Conservation (phyloP, 345 rosid species). For the Adansonia digitata region DNA sequence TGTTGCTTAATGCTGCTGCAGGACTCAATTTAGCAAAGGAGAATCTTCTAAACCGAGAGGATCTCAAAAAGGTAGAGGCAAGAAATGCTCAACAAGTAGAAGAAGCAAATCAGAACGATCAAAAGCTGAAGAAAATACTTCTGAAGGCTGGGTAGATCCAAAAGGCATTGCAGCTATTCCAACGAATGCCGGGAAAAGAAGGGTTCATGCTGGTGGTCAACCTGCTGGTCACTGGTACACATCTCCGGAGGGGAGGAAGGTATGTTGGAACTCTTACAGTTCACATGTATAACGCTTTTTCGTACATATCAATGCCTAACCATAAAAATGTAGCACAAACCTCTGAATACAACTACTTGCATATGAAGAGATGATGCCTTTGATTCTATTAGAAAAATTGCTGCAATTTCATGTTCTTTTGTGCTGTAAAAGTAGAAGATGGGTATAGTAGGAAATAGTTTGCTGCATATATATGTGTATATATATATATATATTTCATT, state of each 20-base stretch:
- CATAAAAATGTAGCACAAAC: background rate
- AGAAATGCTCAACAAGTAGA: slow-evolving; percentile 37
- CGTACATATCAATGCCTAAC: background rate
- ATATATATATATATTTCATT: background rate
- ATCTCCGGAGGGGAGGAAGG: slow-evolving; percentile 77
- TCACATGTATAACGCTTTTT: background rate
- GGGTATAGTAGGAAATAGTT: background rate
- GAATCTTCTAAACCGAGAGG: slow-evolving; percentile 41
- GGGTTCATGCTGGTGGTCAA: slow-evolving; percentile 58
- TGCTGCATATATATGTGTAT: too few relatives aligned
- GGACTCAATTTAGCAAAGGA: slow-evolving; percentile 68
- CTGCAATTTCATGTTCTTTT: background rate
- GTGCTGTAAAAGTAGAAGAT: background rate
- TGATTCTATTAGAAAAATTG: background rate
- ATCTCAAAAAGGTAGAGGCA: slow-evolving; percentile 20
- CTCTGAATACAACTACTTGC: background rate
- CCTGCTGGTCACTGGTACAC: slow-evolving; percentile 79
- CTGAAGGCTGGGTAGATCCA: slow-evolving; percentile 63
- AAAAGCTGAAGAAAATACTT: slow-evolving; percentile 22
- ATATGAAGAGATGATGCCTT: background rate
- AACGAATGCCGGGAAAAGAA: slow-evolving; percentile 75
- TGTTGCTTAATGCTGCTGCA: slow-evolving; percentile 25
- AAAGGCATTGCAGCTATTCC: slow-evolving; percentile 40
- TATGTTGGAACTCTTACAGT: slow-evolving; percentile 17
- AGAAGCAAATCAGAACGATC: slow-evolving; percentile 38